Evolutionary conservation across 352 stramenopile species (phyloP).

Genomic region (Phytophthora idaei): DNA sequence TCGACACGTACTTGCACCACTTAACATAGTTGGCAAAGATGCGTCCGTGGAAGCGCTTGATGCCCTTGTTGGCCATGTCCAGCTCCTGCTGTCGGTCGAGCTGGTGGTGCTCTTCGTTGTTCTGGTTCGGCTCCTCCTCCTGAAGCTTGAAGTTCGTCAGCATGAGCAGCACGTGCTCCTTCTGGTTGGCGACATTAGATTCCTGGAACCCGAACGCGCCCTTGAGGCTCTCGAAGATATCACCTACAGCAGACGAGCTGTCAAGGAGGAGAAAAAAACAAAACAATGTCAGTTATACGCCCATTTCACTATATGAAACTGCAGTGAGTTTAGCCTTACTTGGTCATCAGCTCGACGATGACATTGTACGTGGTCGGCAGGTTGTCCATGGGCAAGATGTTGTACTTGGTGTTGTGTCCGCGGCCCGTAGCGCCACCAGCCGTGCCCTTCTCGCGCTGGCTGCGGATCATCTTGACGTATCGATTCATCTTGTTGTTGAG

Average conservation of each 20-base stretch:
- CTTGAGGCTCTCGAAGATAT: slow-evolving; percentile 93
- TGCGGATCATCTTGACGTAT: slow-evolving; percentile 89
- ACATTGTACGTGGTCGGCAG: slow-evolving; percentile 72
- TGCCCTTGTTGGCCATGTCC: slow-evolving; percentile 76
- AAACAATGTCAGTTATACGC: slow-evolving; percentile 9
- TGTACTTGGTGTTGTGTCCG: slow-evolving; percentile 59
- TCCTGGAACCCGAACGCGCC: slow-evolving; percentile 97
- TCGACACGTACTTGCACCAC: slow-evolving; percentile 89
- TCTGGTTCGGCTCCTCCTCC: slow-evolving; percentile 45
- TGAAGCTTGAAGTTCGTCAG: slow-evolving; percentile 87
- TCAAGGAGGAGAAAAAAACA: slow-evolving; percentile 17
- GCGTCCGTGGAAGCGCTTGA: slow-evolving; percentile 75
- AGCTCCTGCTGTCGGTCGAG: slow-evolving; percentile 73
- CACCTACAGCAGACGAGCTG: slow-evolving; percentile 57
- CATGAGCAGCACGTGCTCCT: slow-evolving; percentile 79
- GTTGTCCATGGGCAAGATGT: slow-evolving; percentile 76
- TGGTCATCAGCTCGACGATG: slow-evolving; percentile 57
- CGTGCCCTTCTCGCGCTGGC: slow-evolving; percentile 66
- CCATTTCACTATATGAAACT: neutral
- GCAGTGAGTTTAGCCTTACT: slow-evolving; percentile 28
- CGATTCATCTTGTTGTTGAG: slow-evolving; percentile 88
- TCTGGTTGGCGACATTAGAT: slow-evolving; percentile 76
- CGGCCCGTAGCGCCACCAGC: slow-evolving; percentile 34
- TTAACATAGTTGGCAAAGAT: slow-evolving; percentile 89
- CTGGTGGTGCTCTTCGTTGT: slow-evolving; percentile 43